phyloP scores from a whole-genome alignment of 2,329 filamentous ascomycete species.

The Dendrostoma leiphaemia region DNA sequence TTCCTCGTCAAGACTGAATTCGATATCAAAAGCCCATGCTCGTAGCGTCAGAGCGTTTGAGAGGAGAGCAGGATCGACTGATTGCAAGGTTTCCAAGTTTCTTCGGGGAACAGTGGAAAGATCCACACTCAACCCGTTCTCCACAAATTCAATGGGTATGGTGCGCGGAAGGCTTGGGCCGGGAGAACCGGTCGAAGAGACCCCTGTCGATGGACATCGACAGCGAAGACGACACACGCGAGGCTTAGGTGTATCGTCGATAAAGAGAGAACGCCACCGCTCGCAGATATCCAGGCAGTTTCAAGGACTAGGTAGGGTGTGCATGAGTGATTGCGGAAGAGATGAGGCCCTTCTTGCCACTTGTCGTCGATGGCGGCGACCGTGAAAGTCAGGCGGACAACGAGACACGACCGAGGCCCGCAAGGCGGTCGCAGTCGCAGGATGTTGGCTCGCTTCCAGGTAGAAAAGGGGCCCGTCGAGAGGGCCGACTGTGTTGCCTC shows the following conservation, averaged over 20 bases:
- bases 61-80: neutral
- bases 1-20: conserved; percentile 11
- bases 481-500: neutral
- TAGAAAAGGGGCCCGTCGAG: neutral
- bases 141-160: conserved; percentile 2
- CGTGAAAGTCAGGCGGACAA: neutral
- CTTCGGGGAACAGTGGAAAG: conserved; percentile 2
- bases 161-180: conserved; percentile 10
- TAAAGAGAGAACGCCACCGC: no score
- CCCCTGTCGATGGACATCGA: conserved; percentile 9
- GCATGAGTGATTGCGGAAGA: neutral
- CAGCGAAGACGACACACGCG: conserved; percentile 5
- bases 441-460: neutral
- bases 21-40: conserved; percentile 10
- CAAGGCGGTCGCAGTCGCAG: neutral
- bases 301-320: no score
- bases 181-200: conserved; percentile 1
- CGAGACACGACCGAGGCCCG: no score
- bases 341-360: neutral
- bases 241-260: conserved; percentile 4
- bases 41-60: neutral
- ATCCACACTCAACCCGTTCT: conserved; percentile 8
- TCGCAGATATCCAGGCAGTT: no score
- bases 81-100: conserved; percentile 3
- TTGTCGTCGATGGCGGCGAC: neutral